These are phyloP conservation scores for Suhomyces panamericanus DNA, from an alignment of 1,139 yeast species.

Conservation along the genomic window DNA sequence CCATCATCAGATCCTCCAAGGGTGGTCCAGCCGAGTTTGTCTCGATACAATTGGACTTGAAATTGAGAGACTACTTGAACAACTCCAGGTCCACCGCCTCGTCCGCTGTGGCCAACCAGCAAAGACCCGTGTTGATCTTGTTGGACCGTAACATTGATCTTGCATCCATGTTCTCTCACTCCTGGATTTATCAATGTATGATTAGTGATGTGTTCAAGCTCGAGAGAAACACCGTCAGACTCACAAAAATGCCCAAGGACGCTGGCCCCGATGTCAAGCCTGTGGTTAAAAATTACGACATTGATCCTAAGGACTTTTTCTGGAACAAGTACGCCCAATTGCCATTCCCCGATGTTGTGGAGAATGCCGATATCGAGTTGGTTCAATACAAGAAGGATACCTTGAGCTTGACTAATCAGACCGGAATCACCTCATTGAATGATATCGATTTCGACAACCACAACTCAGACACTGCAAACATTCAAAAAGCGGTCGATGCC, in stretches of 20 bases:
- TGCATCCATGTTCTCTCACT: slow-evolving; percentile 91
- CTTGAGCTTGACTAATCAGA: slow-evolving; percentile 73
- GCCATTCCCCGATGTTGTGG: slow-evolving; percentile 98
- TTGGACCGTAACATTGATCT: slow-evolving; percentile 88
- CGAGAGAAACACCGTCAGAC: slow-evolving; percentile 68
- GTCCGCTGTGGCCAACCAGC: slow-evolving; percentile 26
- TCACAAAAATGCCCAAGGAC: slow-evolving; percentile 38
- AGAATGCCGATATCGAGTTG: slow-evolving; percentile 84
- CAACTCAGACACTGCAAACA: slow-evolving; percentile 66
- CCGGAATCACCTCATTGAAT: slow-evolving; percentile 68
- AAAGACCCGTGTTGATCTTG: slow-evolving; percentile 74
- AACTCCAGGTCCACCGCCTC: slow-evolving; percentile 52
- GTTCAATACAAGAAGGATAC: slow-evolving; percentile 84
- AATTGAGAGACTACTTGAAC: slow-evolving; percentile 78
- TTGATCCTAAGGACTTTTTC: slow-evolving; percentile 90
- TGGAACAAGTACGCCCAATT: slow-evolving; percentile 82
- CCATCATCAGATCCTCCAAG: slow-evolving; percentile 85
- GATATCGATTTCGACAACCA: slow-evolving; percentile 70
- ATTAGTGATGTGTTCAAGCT: slow-evolving; percentile 88
- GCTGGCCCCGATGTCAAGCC: slow-evolving; percentile 26
- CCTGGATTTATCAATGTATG: slow-evolving; percentile 97
- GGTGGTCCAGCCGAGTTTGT: slow-evolving; percentile 96
- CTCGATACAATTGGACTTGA: slow-evolving; percentile 81
- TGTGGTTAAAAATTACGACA: slow-evolving; percentile 64
- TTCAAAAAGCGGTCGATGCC: slow-evolving; percentile 87